Base-by-base conservation (phyloP, 2,329 filamentous ascomycete genomes). In the Coniosporium tulheliwenetii region DNA sequence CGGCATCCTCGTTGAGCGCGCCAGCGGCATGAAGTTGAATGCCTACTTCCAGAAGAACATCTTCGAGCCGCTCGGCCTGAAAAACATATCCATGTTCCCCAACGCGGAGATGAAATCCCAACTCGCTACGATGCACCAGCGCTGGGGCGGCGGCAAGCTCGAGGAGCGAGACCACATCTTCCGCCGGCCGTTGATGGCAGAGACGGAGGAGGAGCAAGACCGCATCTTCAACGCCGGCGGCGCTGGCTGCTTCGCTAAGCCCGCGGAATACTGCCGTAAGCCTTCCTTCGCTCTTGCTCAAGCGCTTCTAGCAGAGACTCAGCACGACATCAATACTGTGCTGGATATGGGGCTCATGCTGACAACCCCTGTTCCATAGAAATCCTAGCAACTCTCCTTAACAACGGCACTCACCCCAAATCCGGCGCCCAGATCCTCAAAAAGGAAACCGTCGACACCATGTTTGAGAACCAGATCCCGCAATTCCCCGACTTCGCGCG, bases 401-500 rank as follows among this genome's bases (percentile, higher is more conserved):
- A 84, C 51, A 61, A 78, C 44, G 79, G 80, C 37, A 70, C 61
- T 0, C 75, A 69, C 30, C 73, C 79, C 0, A 63, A 49, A 0
- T 81, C 75, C 0, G 68, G 70, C 1, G 53, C 55, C 0, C 61
- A 64, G 39, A 67, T 84, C 30, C 62, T 84, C 5, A 59, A 64
- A 14, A 62, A 66, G 12, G 60, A 66, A 29, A 80, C 76, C 0
- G 70, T 84, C 0, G 65, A 77, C 10, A 56, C 70, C 30, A 79
- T 83, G 73, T 81, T 77, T 54, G 62, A 61, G 42, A 81, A 83
- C 52, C 76, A 77, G 46, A 69, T 79, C 39, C 64, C 70, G 0
- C 44, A 67, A 1, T 65, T 70, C 38, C 73, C 74, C 0, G 50
- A 77, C 45, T 75, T 72, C 42, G 63, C 63, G 1, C 61, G 69